A percentile compares a stretch with the other conserved stretches of the same genome.
Evolutionary conservation across 306 rosid species (phyloP).

Genomic region (Cucurbita pepo): DNA sequence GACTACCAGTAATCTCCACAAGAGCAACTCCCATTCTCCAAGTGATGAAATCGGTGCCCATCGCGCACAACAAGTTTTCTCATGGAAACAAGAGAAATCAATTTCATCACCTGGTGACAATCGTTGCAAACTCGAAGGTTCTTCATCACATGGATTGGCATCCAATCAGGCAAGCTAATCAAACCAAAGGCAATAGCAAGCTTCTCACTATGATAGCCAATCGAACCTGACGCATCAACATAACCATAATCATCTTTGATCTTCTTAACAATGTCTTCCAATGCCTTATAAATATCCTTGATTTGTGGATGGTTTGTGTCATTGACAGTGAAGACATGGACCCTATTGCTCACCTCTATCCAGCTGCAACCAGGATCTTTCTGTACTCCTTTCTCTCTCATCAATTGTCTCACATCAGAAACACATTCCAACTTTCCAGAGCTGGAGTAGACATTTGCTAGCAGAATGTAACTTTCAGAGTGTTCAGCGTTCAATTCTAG

Average conservation of each 20-base stretch:
- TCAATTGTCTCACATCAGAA: constrained; percentile 30
- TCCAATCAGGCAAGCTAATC: constrained; percentile 37
- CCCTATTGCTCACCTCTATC: constrained; percentile 44
- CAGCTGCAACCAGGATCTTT: constrained; percentile 49
- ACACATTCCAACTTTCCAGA: constrained; percentile 34
- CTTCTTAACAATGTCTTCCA: constrained; percentile 32
- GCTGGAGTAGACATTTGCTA: constrained; percentile 33
- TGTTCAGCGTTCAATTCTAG: constrained; percentile 28
- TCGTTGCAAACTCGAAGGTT: constrained; percentile 40
- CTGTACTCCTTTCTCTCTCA: constrained; percentile 33
- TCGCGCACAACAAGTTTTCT: constrained; percentile 46
- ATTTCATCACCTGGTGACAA: constrained; percentile 42
- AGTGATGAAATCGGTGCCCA: constrained; percentile 40
- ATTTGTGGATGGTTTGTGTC: constrained; percentile 42
- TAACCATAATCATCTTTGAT: constrained; percentile 34
- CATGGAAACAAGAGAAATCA: constrained; percentile 30
- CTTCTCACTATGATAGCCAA: constrained; percentile 36
- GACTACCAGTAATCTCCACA: constrained; percentile 43
- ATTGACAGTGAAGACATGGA: constrained; percentile 44
- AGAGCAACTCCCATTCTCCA: constrained; percentile 35
- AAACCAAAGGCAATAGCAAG: constrained; percentile 47
- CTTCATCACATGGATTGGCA: constrained; percentile 45
- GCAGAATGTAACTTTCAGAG: constrained; percentile 36
- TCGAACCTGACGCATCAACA: constrained; percentile 6
- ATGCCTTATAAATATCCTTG: constrained; percentile 23